Percentiles rank a stretch among this genome's conserved stretches.
Conservation (phyloP, 2,329 filamentous ascomycete species). For the Penicillium paneum region DNA sequence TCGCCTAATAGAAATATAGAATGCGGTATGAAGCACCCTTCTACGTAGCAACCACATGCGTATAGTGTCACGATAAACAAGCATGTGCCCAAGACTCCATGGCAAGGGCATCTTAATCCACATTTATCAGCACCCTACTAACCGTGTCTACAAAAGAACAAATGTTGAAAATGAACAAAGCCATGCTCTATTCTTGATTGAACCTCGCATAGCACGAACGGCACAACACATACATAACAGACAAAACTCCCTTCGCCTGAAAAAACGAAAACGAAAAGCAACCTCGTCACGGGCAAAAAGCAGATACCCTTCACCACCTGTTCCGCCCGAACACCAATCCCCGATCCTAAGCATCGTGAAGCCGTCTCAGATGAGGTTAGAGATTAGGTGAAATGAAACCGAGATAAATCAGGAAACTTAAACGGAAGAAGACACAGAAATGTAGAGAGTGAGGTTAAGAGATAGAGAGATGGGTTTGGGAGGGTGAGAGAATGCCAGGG, state of each 20-base stretch:
- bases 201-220: constrained; percentile 18
- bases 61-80: background rate
- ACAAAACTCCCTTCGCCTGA: constrained; percentile 30
- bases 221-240: constrained; percentile 31
- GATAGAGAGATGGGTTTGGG: constrained; percentile 5
- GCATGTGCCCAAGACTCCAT: background rate
- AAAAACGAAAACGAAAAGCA: constrained; percentile 19
- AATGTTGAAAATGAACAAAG: constrained; percentile 16
- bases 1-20: too few species aligned
- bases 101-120: background rate
- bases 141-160: background rate
- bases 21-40: too few species aligned
- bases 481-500: constrained; percentile 11
- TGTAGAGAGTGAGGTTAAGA: constrained; percentile 33
- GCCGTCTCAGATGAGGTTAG: constrained; percentile 24
- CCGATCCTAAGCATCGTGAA: constrained; percentile 23
- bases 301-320: constrained; percentile 22
- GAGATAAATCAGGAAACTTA: constrained; percentile 24
- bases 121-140: background rate
- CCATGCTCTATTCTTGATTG: constrained; percentile 21
- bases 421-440: constrained; percentile 24
- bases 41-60: too few species aligned
- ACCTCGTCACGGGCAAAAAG: constrained; percentile 22
- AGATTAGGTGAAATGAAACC: constrained; percentile 28
- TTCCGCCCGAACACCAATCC: constrained; percentile 31